Percentiles rank a stretch among this genome's conserved stretches.
Evolutionary conservation across 139 green algal species (phyloP).

Genomic region (Chlorella ohadii): DNA sequence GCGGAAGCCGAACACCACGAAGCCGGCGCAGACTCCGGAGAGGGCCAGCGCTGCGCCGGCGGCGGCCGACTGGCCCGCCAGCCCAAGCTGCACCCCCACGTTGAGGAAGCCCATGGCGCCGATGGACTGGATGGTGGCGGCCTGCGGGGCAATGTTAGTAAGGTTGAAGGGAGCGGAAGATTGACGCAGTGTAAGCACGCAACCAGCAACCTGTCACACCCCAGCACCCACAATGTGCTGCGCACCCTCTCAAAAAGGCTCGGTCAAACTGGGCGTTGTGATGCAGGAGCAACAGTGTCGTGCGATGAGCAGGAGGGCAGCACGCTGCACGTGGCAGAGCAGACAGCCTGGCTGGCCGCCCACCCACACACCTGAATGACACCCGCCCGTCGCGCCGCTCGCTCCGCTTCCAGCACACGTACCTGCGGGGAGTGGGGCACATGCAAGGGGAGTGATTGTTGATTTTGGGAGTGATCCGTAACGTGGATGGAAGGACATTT

Average conservation of each 20-base stretch:
- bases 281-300: too few relatives aligned
- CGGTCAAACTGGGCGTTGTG: too few relatives aligned
- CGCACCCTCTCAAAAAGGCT: too few relatives aligned
- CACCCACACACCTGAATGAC: constrained; percentile 73
- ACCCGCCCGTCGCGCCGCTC: constrained; percentile 58
- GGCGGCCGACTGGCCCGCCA: constrained; percentile 42
- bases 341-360: background rate
- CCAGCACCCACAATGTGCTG: too few relatives aligned
- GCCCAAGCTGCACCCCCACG: constrained; percentile 67
- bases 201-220: too few relatives aligned
- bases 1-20: constrained; percentile 59
- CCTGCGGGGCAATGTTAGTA: background rate
- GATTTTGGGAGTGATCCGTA: too few relatives aligned
- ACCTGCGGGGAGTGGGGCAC: constrained; percentile 37
- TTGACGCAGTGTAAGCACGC: too few relatives aligned
- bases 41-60: constrained; percentile 43
- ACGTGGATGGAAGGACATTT: too few relatives aligned
- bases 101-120: constrained; percentile 71
- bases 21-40: constrained; percentile 59
- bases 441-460: background rate
- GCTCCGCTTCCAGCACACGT: constrained; percentile 79
- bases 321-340: too few relatives aligned
- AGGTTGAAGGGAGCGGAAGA: too few relatives aligned
- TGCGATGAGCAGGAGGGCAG: too few relatives aligned
- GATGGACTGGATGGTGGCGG: constrained; percentile 71